Conservation (phyloP, 2,329 filamentous ascomycete species). For the Xylariales sp. region DNA sequence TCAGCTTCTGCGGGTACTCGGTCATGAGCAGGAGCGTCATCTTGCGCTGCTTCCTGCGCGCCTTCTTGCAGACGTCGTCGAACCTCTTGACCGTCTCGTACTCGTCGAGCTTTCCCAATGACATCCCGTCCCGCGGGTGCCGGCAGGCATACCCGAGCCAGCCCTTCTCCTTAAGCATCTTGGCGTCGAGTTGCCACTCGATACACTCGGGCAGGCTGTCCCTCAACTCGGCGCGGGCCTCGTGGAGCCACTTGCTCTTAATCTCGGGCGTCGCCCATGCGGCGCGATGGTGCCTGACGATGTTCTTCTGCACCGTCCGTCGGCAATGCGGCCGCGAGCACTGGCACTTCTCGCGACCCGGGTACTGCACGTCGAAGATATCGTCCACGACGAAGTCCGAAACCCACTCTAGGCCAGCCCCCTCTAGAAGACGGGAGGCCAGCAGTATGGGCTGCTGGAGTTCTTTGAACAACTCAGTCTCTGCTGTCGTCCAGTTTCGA, state of each 20-base stretch:
- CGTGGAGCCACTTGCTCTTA: conserved; percentile 15
- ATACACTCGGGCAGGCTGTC: conserved; percentile 14
- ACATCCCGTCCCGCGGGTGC: conserved; percentile 17
- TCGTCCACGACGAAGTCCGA: conserved; percentile 28
- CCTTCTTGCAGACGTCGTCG: conserved; percentile 13
- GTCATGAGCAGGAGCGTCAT: conserved; percentile 22
- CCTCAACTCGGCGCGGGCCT: conserved; percentile 13
- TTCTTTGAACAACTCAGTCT: conserved; percentile 16
- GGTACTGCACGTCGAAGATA: conserved; percentile 22
- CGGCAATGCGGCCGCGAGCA: background rate
- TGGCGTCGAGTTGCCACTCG: conserved; percentile 25
- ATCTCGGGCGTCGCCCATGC: conserved; percentile 15
- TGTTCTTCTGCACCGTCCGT: conserved; percentile 12
- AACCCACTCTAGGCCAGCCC: conserved; percentile 23
- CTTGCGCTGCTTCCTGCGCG: conserved; percentile 10
- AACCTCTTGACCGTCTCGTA: conserved; percentile 18
- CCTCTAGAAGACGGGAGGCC: conserved; percentile 23
- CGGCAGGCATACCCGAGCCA: conserved; percentile 30
- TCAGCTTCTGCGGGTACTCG: conserved; percentile 22
- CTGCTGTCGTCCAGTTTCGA: conserved; percentile 17
- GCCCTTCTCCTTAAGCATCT: conserved; percentile 22
- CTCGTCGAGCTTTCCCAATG: conserved; percentile 17
- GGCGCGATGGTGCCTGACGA: conserved; percentile 20
- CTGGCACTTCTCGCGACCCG: conserved; percentile 13
- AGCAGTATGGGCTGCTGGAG: conserved; percentile 25